phyloP scores from a whole-genome alignment of 2,329 filamentous ascomycete species.

The Dothistroma pini region DNA sequence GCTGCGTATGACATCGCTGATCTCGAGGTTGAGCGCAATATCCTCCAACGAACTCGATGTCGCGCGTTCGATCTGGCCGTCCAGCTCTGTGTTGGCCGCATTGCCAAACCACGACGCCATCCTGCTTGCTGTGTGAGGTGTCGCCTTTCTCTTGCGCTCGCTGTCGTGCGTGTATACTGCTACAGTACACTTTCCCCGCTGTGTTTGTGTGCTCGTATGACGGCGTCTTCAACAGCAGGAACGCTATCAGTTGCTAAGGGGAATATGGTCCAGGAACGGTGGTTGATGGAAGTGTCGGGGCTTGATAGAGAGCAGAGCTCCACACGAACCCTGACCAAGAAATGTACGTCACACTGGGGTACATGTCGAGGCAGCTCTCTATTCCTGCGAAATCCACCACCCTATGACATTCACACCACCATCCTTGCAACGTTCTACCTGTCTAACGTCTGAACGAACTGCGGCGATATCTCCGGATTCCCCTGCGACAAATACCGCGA shows the following conservation, averaged over 20 bases:
- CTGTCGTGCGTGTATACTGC: neutral
- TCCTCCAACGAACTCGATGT: constrained; percentile 97
- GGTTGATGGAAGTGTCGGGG: neutral
- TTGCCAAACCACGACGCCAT: constrained; percentile 94
- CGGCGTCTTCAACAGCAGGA: neutral
- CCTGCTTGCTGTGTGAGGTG: constrained; percentile 33
- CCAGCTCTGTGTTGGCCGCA: constrained; percentile 82
- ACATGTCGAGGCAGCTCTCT: neutral
- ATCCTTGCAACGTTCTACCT: neutral
- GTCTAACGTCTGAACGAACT: neutral
- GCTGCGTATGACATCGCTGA: constrained; percentile 94
- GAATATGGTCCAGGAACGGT: neutral
- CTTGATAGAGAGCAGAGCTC: neutral
- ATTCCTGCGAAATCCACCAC: neutral
- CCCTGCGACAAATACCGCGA: neutral
- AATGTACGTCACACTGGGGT: neutral
- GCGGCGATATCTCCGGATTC: neutral
- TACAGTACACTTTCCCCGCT: neutral
- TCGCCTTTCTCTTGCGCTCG: neutral
- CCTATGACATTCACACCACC: neutral
- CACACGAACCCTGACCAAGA: neutral
- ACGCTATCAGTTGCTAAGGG: neutral
- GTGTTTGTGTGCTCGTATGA: neutral
- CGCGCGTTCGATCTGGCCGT: constrained; percentile 94
- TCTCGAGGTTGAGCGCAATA: constrained; percentile 95